Base-by-base conservation (phyloP, 441 rosid species). In the Corymbia calophylla region DNA sequence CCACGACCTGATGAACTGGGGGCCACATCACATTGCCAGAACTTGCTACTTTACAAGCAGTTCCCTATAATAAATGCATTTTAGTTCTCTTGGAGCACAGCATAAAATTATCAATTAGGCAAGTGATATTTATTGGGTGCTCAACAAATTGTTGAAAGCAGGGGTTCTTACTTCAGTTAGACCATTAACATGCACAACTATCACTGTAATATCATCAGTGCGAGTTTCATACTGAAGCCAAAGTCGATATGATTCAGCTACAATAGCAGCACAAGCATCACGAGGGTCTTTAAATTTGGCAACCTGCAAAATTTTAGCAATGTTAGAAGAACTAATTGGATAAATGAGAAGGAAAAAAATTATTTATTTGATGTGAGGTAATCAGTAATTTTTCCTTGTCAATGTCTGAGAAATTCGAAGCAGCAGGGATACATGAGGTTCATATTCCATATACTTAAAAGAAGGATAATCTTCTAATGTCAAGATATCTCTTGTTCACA, bases 211-310 rank as follows among this genome's bases (percentile, higher is more conserved):
- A 93, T 98, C 99, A 95, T 98, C 99, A 35, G 99, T 98, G 53
- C 99, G 99, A 92, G 99, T 98, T 94, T 98, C 99, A 91, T 97
- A 98, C 90, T 98, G 99, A 85, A 98, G 95, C 99, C 99, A 98
- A 91, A 98, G 94, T 91, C 99, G 97, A 94, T 98, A 98, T 77
- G 99, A 96, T 96, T 98, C 99, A 56, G 99, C 99, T 77, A 98
- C 99, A 91, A 98, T 96, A 64, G 99, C 99, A 92, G 99, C 99
- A 94, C 99, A 98, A 91, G 99, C 99, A 95, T 98, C 99, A 44
- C 98, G 98, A 54, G 99, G 99, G 94, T 98, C 99, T 93, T 95
- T 93, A 93, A 95, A 94, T 92, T 98, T 98, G 89, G 97, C 96
- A 92, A 98, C 98, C 99, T 98, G 92, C 84, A 93, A 90, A 92